A percentile compares a stretch with the other conserved stretches of the same genome.
Conservation (phyloP, 2,329 filamentous ascomycete species). For the Calonectria leucothoes region DNA sequence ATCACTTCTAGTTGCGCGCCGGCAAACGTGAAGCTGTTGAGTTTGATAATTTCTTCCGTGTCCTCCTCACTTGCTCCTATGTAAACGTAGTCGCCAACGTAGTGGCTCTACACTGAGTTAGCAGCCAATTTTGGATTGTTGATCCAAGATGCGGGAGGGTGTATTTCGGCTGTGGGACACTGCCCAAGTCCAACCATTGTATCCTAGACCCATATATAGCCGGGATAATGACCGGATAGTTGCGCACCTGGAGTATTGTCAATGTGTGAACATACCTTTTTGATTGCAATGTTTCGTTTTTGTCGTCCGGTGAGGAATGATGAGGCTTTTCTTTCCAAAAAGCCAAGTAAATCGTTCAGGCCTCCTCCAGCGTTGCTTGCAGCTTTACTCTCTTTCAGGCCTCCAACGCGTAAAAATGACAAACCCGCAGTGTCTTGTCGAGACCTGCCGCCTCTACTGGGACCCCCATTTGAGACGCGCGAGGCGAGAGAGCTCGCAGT, state of each 20-base stretch:
- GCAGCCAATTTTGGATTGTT: constrained; percentile 58
- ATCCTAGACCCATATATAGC: constrained; percentile 33
- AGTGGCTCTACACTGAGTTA: constrained; percentile 78
- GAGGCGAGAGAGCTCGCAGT: constrained; percentile 48
- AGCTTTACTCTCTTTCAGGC: constrained; percentile 77
- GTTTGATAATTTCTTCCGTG: constrained; percentile 71
- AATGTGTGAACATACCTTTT: constrained; percentile 76
- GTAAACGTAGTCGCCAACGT: constrained; percentile 76
- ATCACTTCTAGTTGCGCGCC: constrained; percentile 70
- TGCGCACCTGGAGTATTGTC: constrained; percentile 46
- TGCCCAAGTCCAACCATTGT: constrained; percentile 33
- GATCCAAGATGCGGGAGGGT: constrained; percentile 34
- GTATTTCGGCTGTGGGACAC: constrained; percentile 32
- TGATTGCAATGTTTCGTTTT: constrained; percentile 71
- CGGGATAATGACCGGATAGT: constrained; percentile 31
- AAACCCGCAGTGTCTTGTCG: constrained; percentile 40
- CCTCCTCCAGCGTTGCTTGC: constrained; percentile 75
- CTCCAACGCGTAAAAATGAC: constrained; percentile 63
- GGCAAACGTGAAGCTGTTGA: constrained; percentile 78
- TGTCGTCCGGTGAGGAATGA: constrained; percentile 57
- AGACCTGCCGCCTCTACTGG: constrained; percentile 38
- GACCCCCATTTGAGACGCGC: constrained; percentile 46
- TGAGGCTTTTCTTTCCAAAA: constrained; percentile 78
- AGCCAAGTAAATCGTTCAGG: constrained; percentile 71
- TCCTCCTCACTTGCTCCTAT: constrained; percentile 75